Evolutionary conservation across 495 filamentous ascomycete species (phyloP).

Genomic region (Daldinia grandis): DNA sequence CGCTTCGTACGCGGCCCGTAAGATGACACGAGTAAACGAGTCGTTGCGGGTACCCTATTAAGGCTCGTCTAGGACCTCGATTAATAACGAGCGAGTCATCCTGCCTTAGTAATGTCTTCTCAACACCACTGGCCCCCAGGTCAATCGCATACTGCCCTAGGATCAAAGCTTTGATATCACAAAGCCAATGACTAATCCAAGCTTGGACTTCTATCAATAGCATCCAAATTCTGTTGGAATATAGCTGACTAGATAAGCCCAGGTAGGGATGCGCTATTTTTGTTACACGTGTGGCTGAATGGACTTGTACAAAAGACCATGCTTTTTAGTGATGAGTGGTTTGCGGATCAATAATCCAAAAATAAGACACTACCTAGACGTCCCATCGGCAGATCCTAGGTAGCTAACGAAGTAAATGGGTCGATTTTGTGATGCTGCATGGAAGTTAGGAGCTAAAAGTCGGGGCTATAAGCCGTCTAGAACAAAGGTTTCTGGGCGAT

Average conservation of each 20-base stretch:
- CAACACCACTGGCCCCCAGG: background rate
- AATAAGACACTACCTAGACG: background rate
- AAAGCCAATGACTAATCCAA: background rate
- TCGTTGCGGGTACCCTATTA: background rate
- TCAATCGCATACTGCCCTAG: background rate
- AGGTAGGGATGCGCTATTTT: slow-evolving; percentile 1
- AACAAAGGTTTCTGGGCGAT: background rate
- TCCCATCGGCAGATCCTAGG: background rate
- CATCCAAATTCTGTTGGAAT: background rate
- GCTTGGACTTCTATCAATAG: slow-evolving; percentile 3
- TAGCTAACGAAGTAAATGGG: background rate
- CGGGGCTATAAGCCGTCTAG: background rate
- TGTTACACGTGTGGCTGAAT: background rate
- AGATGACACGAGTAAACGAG: background rate
- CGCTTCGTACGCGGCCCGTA: background rate
- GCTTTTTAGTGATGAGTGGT: background rate
- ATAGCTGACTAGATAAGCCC: background rate
- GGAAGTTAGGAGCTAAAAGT: background rate
- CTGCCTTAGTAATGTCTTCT: background rate
- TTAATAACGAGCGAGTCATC: background rate
- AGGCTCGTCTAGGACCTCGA: background rate
- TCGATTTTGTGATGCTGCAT: background rate
- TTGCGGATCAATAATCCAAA: background rate
- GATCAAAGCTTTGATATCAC: background rate
- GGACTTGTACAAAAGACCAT: background rate